Conservation (phyloP, 2,329 filamentous ascomycete species). For the Aspergillaceae sp. region DNA sequence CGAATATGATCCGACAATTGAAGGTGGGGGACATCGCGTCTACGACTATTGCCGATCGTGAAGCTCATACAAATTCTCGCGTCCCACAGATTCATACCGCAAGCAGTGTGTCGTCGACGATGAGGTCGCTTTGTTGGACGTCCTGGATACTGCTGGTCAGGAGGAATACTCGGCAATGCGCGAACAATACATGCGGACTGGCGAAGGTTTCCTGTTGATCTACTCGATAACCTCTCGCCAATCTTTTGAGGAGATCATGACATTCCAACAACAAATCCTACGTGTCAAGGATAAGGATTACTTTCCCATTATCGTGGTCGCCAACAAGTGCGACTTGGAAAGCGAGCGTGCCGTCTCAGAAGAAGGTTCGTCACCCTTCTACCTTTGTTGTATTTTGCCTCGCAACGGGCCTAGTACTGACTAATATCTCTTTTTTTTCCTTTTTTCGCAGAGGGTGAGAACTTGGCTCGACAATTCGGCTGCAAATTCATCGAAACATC, state of each 20-base stretch:
- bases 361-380: slow-evolving; percentile 60
- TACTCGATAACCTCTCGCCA: slow-evolving; percentile 97
- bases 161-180: slow-evolving; percentile 99
- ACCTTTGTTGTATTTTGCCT: not conserved
- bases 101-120: slow-evolving; percentile 99
- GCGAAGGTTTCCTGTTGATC: slow-evolving; percentile 93
- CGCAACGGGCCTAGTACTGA: too few species aligned
- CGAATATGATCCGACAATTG: slow-evolving; percentile 98
- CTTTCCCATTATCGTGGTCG: slow-evolving; percentile 97
- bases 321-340: slow-evolving; percentile 99
- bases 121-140: slow-evolving; percentile 93
- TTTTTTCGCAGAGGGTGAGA: slow-evolving; percentile 65
- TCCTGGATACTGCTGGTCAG: slow-evolving; percentile 95
- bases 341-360: slow-evolving; percentile 81
- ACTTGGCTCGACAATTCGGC: slow-evolving; percentile 74
- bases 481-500: slow-evolving; percentile 99
- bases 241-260: slow-evolving; percentile 97
- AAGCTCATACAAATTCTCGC: slow-evolving; percentile 8
- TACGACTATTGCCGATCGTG: slow-evolving; percentile 10
- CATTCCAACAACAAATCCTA: slow-evolving; percentile 97
- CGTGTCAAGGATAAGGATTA: slow-evolving; percentile 99
- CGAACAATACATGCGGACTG: slow-evolving; percentile 99
- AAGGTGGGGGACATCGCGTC: slow-evolving; percentile 52
- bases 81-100: slow-evolving; percentile 79
- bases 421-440: slow-evolving; percentile 5